A percentile compares a stretch with the other conserved stretches of the same genome.
Evolutionary conservation across 257 asterid species (phyloP).

Genomic region (Solanum paucissectum): DNA sequence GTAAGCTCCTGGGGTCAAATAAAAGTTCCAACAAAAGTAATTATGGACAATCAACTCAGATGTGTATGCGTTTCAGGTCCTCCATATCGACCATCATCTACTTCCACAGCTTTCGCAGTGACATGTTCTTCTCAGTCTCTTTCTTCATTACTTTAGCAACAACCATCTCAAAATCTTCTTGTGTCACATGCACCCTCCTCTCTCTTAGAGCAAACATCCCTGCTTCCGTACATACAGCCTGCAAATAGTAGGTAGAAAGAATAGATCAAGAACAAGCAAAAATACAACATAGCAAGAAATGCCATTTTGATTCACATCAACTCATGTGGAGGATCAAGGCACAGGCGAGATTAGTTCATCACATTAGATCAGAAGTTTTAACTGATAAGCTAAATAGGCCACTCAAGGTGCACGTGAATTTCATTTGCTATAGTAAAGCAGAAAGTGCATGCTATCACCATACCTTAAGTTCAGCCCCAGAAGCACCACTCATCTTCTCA

Average conservation of each 20-base stretch:
- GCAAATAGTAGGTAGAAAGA: not conserved
- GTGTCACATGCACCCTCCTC: constrained; percentile 94
- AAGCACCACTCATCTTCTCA: constrained; percentile 89
- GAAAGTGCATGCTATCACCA: not conserved
- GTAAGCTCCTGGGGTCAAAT: not conserved
- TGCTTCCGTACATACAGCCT: constrained; percentile 97
- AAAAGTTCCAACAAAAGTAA: not conserved
- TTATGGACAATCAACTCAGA: not conserved
- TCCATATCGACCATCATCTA: constrained; percentile 4
- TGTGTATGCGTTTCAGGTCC: not conserved
- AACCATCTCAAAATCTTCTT: constrained; percentile 98
- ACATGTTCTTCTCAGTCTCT: constrained; percentile 89
- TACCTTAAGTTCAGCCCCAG: constrained; percentile 78
- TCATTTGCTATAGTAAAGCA: not conserved
- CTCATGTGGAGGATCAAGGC: too few relatives aligned
- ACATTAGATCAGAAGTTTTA: not conserved
- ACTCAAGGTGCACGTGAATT: not conserved
- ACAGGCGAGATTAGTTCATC: not conserved
- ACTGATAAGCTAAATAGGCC: not conserved
- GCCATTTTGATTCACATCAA: not conserved
- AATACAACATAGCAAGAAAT: not conserved
- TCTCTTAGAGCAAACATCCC: constrained; percentile 98
- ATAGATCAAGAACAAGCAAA: not conserved
- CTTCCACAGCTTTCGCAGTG: constrained; percentile 92
- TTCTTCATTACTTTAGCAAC: constrained; percentile 98